Conservation (phyloP, 208 protist species). For the Wallacemonas sp. region DNA sequence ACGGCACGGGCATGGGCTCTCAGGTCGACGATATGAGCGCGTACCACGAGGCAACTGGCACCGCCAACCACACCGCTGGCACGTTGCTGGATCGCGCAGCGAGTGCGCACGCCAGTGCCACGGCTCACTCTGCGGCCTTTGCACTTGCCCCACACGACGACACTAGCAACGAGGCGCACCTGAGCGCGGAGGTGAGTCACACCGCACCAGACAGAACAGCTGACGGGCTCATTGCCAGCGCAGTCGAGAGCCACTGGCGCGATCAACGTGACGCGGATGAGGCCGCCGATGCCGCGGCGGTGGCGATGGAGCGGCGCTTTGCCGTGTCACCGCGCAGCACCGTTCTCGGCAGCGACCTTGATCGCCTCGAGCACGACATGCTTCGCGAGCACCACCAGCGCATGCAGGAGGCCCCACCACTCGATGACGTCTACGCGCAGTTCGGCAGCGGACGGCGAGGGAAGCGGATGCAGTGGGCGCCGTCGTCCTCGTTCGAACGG, state of each 20-base stretch:
- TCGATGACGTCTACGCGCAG: conserved; percentile 52
- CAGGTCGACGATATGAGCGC: not conserved
- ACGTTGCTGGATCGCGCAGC: not conserved
- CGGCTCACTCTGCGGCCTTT: not conserved
- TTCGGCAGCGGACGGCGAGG: conserved; percentile 43
- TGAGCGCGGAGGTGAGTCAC: not conserved
- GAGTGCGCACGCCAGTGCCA: not conserved
- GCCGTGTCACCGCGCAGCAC: conserved; percentile 53
- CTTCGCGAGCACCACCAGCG: conserved; percentile 74
- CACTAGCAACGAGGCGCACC: not conserved
- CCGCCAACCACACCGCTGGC: not conserved
- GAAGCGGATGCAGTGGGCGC: conserved; percentile 48
- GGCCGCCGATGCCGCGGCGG: not conserved
- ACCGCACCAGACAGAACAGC: not conserved
- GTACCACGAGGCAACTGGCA: not conserved
- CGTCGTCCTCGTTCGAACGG: conserved; percentile 64
- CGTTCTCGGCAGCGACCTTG: conserved; percentile 77
- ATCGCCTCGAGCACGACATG: conserved; percentile 76
- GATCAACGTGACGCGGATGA: conserved; percentile 6
- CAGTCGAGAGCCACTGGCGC: conserved; percentile 10
- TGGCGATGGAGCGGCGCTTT: conserved; percentile 35
- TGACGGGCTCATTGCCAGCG: conserved; percentile 10
- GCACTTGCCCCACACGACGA: not conserved
- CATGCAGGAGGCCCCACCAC: conserved; percentile 37
- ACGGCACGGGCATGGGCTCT: not conserved